phyloP scores from a whole-genome alignment of 2,329 filamentous ascomycete genomes.

The Monilinia laxa region DNA sequence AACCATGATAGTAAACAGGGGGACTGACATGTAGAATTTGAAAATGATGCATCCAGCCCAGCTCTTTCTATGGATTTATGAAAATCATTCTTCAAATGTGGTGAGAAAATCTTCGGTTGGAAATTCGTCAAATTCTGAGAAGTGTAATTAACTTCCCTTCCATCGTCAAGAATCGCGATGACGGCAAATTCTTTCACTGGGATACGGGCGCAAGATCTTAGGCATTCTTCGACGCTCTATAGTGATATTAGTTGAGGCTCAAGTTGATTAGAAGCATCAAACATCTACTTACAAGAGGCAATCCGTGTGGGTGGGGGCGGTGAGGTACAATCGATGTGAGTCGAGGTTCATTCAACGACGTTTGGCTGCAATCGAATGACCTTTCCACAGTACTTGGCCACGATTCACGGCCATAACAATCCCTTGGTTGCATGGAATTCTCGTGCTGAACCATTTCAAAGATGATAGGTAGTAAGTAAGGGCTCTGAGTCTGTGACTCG shows the following conservation, averaged over 20 bases:
- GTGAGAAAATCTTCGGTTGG: conserved; percentile 31
- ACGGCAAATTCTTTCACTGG: conserved; percentile 35
- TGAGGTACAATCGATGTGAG: conserved; percentile 24
- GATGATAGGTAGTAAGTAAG: conserved; percentile 14
- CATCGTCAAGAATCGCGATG: conserved; percentile 32
- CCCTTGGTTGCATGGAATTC: conserved; percentile 28
- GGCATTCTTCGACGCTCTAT: conserved; percentile 33
- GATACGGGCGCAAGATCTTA: conserved; percentile 34
- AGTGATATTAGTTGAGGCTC: background rate
- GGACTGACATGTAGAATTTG: conserved; percentile 20
- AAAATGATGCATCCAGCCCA: conserved; percentile 22
- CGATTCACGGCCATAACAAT: conserved; percentile 28
- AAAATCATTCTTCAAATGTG: conserved; percentile 28
- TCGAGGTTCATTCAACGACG: conserved; percentile 25
- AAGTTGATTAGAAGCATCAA: background rate
- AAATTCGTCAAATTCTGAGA: conserved; percentile 30
- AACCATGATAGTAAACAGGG: background rate
- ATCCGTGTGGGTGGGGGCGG: conserved; percentile 13
- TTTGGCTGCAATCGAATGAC: conserved; percentile 29
- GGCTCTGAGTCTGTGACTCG: conserved; percentile 20
- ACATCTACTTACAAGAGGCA: conserved; percentile 19
- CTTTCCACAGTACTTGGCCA: conserved; percentile 29
- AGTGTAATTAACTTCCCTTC: conserved; percentile 32
- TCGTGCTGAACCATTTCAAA: conserved; percentile 35
- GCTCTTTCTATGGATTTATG: conserved; percentile 24